Evolutionary conservation across 768 basidiomycete species (phyloP).

Genomic region (Psilocybe azurescens): DNA sequence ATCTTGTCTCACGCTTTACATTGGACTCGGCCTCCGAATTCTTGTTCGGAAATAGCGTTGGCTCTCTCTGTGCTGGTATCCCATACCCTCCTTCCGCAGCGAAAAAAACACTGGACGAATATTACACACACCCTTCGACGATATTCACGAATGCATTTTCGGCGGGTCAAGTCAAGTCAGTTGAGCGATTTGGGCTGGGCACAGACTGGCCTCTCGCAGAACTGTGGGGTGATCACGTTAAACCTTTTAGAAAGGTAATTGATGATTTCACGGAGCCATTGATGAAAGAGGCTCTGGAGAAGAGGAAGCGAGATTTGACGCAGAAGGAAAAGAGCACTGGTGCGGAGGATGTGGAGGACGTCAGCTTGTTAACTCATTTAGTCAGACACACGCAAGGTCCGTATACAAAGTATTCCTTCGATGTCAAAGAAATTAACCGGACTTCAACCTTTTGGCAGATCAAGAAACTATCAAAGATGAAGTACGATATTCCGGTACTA

Average conservation of each 20-base stretch:
- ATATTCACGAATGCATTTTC: conserved; percentile 53
- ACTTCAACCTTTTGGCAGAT: conserved; percentile 32
- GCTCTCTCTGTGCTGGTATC: conserved; percentile 51
- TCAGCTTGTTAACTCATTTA: neutral
- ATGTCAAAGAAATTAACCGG: conserved; percentile 11
- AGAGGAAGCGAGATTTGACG: conserved; percentile 27
- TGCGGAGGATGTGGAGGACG: neutral
- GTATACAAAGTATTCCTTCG: neutral
- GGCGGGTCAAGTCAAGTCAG: conserved; percentile 41
- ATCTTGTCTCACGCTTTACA: conserved; percentile 55
- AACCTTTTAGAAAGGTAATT: conserved; percentile 46
- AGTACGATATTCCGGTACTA: conserved; percentile 6
- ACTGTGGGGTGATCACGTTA: conserved; percentile 51
- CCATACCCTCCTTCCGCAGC: conserved; percentile 47
- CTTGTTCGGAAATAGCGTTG: conserved; percentile 57
- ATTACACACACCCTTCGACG: conserved; percentile 37
- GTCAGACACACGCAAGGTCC: neutral
- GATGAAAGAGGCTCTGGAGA: conserved; percentile 45
- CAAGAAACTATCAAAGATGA: conserved; percentile 37
- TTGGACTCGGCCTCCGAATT: conserved; percentile 68
- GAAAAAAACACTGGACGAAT: conserved; percentile 27
- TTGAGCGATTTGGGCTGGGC: conserved; percentile 43
- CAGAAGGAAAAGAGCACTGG: conserved; percentile 4
- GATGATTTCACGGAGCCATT: conserved; percentile 54
- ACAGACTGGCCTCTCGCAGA: conserved; percentile 42